Percentiles rank a stretch among this genome's conserved stretches.
phyloP scores from a whole-genome alignment of 306 rosid species.

The Gleditsia sinensis region DNA sequence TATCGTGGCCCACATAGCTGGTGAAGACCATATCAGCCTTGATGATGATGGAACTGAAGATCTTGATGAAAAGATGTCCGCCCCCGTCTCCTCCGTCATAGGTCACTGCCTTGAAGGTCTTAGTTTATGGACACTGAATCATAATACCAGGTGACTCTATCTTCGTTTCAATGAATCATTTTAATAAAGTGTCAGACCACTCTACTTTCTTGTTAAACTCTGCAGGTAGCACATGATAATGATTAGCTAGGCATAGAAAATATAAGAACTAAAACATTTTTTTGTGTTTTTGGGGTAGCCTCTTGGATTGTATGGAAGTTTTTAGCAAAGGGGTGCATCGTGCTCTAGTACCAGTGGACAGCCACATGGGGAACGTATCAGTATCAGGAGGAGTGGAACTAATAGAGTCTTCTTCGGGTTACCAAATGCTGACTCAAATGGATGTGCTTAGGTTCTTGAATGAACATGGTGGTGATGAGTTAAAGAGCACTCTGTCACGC shows the following conservation, averaged over 20 bases:
- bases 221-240: no score
- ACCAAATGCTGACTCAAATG: slow-evolving; percentile 83
- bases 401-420: slow-evolving; percentile 64
- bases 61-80: slow-evolving; percentile 66
- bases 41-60: slow-evolving; percentile 35
- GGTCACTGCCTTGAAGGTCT: slow-evolving; percentile 79
- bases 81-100: slow-evolving; percentile 65
- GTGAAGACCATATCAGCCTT: slow-evolving; percentile 48
- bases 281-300: slow-evolving; percentile 29
- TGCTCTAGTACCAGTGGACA: slow-evolving; percentile 71
- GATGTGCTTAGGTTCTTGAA: slow-evolving; percentile 66
- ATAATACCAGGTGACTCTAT: slow-evolving; percentile 64
- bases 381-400: slow-evolving; percentile 64
- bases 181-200: no score
- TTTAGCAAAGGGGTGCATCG: slow-evolving; percentile 95
- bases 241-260: no score
- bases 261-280: neutral
- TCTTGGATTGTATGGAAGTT: slow-evolving; percentile 89
- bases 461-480: slow-evolving; percentile 32
- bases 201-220: no score
- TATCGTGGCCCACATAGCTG: slow-evolving; percentile 75
- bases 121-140: slow-evolving; percentile 86
- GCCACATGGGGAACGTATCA: slow-evolving; percentile 45
- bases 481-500: slow-evolving; percentile 32
- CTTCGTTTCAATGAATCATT: no score